Evolutionary conservation across 306 rosid genomes (phyloP), one percentile per base, ranked within the genome.

Genomic region (Psophocarpus tetragonolobus): DNA sequence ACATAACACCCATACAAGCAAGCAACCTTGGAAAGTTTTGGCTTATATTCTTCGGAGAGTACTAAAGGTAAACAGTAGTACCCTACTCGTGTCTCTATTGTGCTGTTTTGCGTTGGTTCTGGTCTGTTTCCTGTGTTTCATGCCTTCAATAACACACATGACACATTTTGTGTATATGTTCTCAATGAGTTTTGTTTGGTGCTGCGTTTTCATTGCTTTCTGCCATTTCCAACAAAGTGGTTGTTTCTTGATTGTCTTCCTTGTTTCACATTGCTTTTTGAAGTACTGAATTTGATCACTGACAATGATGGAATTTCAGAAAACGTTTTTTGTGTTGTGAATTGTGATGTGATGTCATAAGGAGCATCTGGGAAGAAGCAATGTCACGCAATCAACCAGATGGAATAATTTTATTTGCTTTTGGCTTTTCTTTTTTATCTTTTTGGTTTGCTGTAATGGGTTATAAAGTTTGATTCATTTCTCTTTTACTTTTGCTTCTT

Each of bases 391-490:
- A 83, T 81, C 78, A 58, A 74, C 27, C 32, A 68, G 76, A 77
- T 80, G 85, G 87, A 80, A 83, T 83, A 82, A 23, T 68, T 51
- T 75, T 66, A 12, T 57, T 36, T 82, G 44, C 79, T 51, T 78
- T 78, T 58, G 17, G 13, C 33, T 76, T 82, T 62, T 76, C 35
- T 9, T 30, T 61, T 9, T 76, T 41, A 42, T 21, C 72, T 66
- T 17, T 76, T 63, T 45, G 71, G 54, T 27, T 71, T 74, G 68
- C 78, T 69, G 82, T 77, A 68, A 54, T 78, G 76, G 26, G 33
- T 30, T 56, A 75, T 82, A 70, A 82, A 82, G 86, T 79, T 68
- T 70, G 84, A 82, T 78, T 85, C 86, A 66, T 75, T 64, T 85
- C 65, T 29, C 84, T 82, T 82, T 82, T 75, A 42, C 65, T 65